phyloP scores from a whole-genome alignment of 2,329 filamentous ascomycete species.

The Epicoccum nigrum region DNA sequence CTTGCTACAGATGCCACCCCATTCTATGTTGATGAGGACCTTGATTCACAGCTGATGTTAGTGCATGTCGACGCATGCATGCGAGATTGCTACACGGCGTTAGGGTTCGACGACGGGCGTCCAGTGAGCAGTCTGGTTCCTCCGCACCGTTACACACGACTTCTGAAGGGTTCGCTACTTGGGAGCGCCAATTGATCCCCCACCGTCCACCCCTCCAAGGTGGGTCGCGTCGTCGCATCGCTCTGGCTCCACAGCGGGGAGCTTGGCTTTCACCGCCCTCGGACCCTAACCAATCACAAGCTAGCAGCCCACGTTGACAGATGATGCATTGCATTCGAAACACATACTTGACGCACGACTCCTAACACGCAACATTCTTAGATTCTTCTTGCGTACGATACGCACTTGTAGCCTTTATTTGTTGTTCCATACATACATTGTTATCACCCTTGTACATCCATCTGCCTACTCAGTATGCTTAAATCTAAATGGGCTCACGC shows the following conservation, averaged over 20 bases:
- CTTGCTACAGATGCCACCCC: conserved; percentile 41
- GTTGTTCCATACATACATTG: no score
- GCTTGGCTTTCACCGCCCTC: conserved; percentile 16
- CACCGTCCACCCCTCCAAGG: no score
- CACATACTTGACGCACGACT: conserved; percentile 3
- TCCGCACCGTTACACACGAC: background rate
- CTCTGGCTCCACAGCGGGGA: conserved; percentile 14
- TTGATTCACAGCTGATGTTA: no score
- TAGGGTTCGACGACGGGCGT: background rate
- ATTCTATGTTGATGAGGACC: conserved; percentile 38
- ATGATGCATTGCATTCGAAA: conserved; percentile 15
- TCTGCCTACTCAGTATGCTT: conserved; percentile 28
- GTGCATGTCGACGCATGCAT: no score
- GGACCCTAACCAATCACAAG: conserved; percentile 2
- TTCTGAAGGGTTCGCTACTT: no score
- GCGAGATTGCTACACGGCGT: no score
- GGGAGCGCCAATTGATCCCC: no score
- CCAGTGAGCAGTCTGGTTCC: background rate
- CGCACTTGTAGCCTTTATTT: no score
- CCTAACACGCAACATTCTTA: background rate
- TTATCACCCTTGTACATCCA: background rate
- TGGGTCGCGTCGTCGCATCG: no score
- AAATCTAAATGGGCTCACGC: conserved; percentile 42
- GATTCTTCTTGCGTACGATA: no score
- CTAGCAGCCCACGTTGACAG: background rate